phyloP scores from a whole-genome alignment of 768 basidiomycete genomes.

The Amanita polypyramis region DNA sequence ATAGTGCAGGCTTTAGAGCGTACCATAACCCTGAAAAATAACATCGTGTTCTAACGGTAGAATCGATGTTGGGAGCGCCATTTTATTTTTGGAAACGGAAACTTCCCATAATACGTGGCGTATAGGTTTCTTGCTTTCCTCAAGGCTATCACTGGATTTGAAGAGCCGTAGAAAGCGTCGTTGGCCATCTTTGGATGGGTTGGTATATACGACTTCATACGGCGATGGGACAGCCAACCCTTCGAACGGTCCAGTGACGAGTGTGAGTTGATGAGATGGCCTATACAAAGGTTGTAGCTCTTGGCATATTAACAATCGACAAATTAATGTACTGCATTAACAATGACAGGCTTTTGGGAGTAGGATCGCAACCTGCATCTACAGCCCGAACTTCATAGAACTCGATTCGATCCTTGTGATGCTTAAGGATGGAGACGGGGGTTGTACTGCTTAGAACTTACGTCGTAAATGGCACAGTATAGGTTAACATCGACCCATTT shows the following conservation, averaged over 20 bases:
- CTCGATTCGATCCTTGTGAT: conserved; percentile 28
- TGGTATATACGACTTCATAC: conserved; percentile 13
- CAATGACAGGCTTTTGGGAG: neutral
- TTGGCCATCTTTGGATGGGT: conserved; percentile 9
- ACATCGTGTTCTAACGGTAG: conserved; percentile 48
- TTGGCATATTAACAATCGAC: neutral
- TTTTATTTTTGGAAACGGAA: conserved; percentile 6
- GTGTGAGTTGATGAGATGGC: conserved; percentile 13
- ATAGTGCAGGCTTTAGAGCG: conserved; percentile 11
- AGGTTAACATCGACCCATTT: conserved; percentile 28
- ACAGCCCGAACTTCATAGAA: conserved; percentile 23
- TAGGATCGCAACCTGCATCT: conserved; percentile 24
- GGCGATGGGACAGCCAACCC: conserved; percentile 13
- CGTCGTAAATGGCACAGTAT: conserved; percentile 31
- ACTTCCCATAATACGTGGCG: neutral
- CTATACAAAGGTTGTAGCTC: conserved; percentile 9
- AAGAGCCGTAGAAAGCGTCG: conserved; percentile 10
- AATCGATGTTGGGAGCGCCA: conserved; percentile 23
- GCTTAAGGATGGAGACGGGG: neutral
- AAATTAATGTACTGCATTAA: conserved; percentile 1
- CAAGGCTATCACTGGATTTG: neutral
- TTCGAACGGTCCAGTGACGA: conserved; percentile 15
- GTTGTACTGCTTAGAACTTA: conserved; percentile 11
- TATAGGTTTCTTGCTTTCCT: neutral
- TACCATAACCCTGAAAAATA: conserved; percentile 59